Conservation (phyloP, 1,284 basidiomycete species). For the Peniophora sp. region DNA sequence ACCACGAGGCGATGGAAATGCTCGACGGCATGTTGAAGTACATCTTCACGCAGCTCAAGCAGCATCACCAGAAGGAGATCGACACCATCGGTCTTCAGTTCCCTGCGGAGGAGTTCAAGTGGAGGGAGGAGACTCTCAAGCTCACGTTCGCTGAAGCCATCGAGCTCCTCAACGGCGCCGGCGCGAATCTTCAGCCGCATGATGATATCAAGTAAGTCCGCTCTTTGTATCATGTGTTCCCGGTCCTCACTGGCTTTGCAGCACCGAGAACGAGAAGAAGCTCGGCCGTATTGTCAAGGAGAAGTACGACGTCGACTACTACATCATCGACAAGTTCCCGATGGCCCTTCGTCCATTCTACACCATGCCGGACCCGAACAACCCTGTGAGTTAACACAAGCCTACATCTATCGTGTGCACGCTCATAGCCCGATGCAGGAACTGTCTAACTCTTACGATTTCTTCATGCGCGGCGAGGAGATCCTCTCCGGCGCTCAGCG, state of each 20-base stretch:
- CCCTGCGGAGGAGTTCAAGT: conserved; percentile 87
- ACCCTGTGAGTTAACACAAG: conserved; percentile 51
- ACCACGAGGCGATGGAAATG: conserved; percentile 90
- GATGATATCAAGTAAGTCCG: conserved; percentile 80
- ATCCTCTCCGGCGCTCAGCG: conserved; percentile 97
- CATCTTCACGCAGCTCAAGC: conserved; percentile 79
- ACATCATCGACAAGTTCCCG: conserved; percentile 97
- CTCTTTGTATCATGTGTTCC: not conserved
- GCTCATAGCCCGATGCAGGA: conserved; percentile 34
- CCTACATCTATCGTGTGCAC: not conserved
- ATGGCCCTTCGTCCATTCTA: conserved; percentile 93
- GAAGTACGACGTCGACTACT: conserved; percentile 96
- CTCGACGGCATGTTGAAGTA: conserved; percentile 78
- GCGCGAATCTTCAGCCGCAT: conserved; percentile 63
- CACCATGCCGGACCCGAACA: conserved; percentile 91
- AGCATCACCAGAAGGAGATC: conserved; percentile 77
- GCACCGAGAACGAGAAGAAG: conserved; percentile 89
- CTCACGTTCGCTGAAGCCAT: conserved; percentile 86
- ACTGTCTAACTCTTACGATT: conserved; percentile 97
- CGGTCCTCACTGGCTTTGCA: conserved; percentile 20
- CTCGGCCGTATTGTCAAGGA: conserved; percentile 84
- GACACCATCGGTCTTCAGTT: conserved; percentile 80
- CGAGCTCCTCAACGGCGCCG: conserved; percentile 77
- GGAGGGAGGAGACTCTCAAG: conserved; percentile 75
- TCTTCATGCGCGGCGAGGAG: conserved; percentile 99